These are phyloP conservation scores for Talaromyces sp. DNA, from an alignment of 2,329 filamentous ascomycete species.

Conservation along the genomic window DNA sequence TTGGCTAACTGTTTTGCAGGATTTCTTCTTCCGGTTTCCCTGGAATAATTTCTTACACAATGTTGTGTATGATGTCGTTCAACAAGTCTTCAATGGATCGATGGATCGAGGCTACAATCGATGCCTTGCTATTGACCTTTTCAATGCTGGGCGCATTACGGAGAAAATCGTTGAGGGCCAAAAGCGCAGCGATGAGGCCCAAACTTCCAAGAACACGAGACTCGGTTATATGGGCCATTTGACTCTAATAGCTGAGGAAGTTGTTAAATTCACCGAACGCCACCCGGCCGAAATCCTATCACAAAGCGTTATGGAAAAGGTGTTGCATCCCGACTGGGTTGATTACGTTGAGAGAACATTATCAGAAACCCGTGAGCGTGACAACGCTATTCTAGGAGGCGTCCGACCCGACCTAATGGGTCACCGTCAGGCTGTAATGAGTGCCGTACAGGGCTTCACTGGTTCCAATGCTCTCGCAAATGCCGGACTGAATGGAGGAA, in stretches of 20 bases:
- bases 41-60: conserved; percentile 99
- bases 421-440: conserved; percentile 64
- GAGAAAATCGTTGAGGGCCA: conserved; percentile 90
- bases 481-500: conserved; percentile 69
- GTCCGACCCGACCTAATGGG: conserved; percentile 87
- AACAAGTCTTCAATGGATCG: conserved; percentile 97
- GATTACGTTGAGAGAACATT: conserved; percentile 90
- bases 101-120: conserved; percentile 96
- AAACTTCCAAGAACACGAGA: conserved; percentile 76
- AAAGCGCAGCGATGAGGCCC: conserved; percentile 76
- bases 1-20: conserved; percentile 46
- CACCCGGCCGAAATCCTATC: conserved; percentile 85
- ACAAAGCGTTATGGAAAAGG: conserved; percentile 75
- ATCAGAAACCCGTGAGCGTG: conserved; percentile 86
- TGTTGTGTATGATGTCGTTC: conserved; percentile 96
- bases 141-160: conserved; percentile 84
- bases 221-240: conserved; percentile 98
- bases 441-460: conserved; percentile 55
- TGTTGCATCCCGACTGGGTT: conserved; percentile 86
- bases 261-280: conserved; percentile 95
- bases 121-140: conserved; percentile 82
- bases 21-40: conserved; percentile 96
- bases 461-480: conserved; percentile 68
- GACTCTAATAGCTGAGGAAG: conserved; percentile 94
- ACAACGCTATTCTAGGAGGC: conserved; percentile 96